Percentiles rank a stretch among this genome's conserved stretches.
Evolutionary conservation across 441 rosid species (phyloP).

Genomic region (Brassica balearica): DNA sequence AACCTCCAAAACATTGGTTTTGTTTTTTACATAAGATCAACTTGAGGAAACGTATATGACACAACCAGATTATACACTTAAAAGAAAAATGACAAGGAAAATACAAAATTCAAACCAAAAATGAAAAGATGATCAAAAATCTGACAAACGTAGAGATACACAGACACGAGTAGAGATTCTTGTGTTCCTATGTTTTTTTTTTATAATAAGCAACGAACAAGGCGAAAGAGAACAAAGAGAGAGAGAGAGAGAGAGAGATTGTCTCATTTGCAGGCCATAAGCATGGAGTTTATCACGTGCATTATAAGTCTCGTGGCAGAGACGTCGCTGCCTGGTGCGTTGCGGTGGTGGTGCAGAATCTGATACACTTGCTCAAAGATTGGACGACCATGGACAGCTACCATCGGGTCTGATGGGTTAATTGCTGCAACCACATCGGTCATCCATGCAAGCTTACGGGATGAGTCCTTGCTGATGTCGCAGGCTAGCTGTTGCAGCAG

Average conservation of each 20-base stretch:
- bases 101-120: slow-evolving; percentile 40
- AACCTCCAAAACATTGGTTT: slow-evolving; percentile 21
- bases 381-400: not conserved
- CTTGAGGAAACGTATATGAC: slow-evolving; percentile 12
- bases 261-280: slow-evolving; percentile 58
- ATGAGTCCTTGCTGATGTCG: not conserved
- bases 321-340: not conserved
- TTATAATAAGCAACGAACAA: slow-evolving; percentile 14
- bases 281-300: slow-evolving; percentile 57
- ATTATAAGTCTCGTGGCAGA: not conserved
- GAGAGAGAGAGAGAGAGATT: not conserved
- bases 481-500: not conserved
- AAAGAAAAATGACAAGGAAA: slow-evolving; percentile 8
- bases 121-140: slow-evolving; percentile 9
- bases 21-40: slow-evolving; percentile 1
- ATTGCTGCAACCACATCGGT: not conserved
- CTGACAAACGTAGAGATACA: slow-evolving; percentile 18
- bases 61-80: slow-evolving; percentile 37
- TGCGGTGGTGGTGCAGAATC: not conserved
- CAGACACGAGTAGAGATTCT: slow-evolving; percentile 26
- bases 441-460: not conserved
- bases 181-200: slow-evolving; percentile 17
- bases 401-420: not conserved
- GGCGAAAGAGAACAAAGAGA: not conserved
- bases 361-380: not conserved